Percentiles rank a stretch among this genome's conserved stretches.
phyloP scores from a whole-genome alignment of 805 yeast genomes.

The Debaryomyces hansenii region DNA sequence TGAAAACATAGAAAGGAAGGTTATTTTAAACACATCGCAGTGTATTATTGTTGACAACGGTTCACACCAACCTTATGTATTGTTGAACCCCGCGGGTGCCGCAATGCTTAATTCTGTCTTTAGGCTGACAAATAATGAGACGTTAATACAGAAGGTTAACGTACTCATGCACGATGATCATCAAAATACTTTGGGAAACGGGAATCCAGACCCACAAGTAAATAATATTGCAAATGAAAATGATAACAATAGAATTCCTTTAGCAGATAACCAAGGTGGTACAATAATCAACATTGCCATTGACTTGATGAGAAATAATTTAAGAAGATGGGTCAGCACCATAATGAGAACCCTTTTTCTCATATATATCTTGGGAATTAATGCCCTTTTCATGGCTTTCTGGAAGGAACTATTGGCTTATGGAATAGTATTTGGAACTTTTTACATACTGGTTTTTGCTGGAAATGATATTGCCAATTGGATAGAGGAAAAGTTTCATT shows the following conservation, averaged over 20 bases:
- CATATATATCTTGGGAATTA: constrained; percentile 10
- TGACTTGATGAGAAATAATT: constrained; percentile 1
- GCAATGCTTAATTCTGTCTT: constrained; percentile 22
- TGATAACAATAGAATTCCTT: not conserved
- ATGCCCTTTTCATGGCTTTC: constrained; percentile 1
- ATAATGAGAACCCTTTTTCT: constrained; percentile 6
- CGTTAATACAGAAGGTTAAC: constrained; percentile 26
- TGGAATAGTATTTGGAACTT: not conserved
- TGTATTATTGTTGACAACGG: constrained; percentile 40
- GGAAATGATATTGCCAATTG: constrained; percentile 10
- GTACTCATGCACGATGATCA: constrained; percentile 13
- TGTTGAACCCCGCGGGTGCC: constrained; percentile 37
- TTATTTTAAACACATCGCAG: constrained; percentile 36
- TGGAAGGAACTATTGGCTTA: constrained; percentile 4
- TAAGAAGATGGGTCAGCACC: not conserved
- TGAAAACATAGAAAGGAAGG: constrained; percentile 13
- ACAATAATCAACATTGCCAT: not conserved
- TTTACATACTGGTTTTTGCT: constrained; percentile 10
- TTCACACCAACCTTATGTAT: constrained; percentile 33
- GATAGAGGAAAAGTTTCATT: constrained; percentile 8
- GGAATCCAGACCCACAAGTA: not conserved
- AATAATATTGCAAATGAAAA: not conserved
- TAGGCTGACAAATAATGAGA: constrained; percentile 10
- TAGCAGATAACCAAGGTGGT: not conserved
- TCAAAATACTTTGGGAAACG: not conserved